These are phyloP conservation scores for Chenopodium album DNA, from an alignment of 148 eudicot genomes.

Conservation along the genomic window DNA sequence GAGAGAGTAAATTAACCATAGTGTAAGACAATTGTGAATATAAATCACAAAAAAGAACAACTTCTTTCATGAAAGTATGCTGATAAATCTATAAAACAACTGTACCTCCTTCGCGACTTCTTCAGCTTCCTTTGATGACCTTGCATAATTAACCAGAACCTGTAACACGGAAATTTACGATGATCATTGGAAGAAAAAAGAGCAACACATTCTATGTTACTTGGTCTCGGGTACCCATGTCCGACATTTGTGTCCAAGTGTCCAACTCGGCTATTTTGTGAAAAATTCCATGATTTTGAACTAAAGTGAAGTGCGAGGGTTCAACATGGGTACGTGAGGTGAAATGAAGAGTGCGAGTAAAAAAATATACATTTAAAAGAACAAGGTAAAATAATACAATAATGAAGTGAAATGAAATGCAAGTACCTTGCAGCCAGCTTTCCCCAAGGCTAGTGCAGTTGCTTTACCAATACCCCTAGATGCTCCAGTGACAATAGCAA, in stretches of 20 bases:
- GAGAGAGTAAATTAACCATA: background rate
- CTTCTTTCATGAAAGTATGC: background rate
- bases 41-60: background rate
- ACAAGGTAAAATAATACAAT: no score
- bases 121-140: conserved; percentile 68
- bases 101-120: conserved; percentile 59
- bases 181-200: background rate
- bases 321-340: no score
- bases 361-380: no score
- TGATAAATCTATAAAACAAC: background rate
- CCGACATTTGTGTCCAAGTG: no score
- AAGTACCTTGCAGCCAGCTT: conserved; percentile 92
- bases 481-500: conserved; percentile 91
- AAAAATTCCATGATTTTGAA: no score
- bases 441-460: conserved; percentile 80
- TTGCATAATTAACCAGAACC: conserved; percentile 82
- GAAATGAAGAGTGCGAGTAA: no score
- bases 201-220: background rate
- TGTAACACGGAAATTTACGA: conserved; percentile 21
- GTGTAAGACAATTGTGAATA: background rate
- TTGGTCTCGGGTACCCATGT: no score
- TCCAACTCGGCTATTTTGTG: no score
- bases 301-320: no score
- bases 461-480: conserved; percentile 98
- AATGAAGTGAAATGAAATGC: no score